phyloP scores from a whole-genome alignment of 73 alveolate genomes.

The Paramecium sonneborni region DNA sequence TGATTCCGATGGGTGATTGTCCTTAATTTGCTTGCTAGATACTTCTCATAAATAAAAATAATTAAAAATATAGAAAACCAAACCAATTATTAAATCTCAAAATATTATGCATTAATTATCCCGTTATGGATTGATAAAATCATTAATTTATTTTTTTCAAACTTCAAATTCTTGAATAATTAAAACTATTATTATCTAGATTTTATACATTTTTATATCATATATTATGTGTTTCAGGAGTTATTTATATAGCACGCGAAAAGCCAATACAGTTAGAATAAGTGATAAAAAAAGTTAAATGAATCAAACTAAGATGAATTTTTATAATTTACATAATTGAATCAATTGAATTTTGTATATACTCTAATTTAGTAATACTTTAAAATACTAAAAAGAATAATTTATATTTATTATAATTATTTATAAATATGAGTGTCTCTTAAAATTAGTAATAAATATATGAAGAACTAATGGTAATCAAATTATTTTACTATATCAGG shows the following conservation, averaged over 20 bases:
- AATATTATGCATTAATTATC: background rate
- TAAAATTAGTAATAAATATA: background rate
- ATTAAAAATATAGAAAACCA: background rate
- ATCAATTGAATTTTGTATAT: background rate
- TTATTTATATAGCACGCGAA: too few relatives aligned
- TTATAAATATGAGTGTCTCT: background rate
- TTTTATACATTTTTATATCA: too few relatives aligned
- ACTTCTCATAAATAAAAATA: conserved; percentile 2
- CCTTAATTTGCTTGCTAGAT: background rate
- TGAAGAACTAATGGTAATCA: background rate
- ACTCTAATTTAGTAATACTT: background rate
- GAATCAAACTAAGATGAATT: background rate
- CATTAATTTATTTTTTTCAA: background rate
- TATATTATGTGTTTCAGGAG: too few relatives aligned
- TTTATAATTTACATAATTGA: too few relatives aligned
- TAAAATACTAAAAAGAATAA: background rate
- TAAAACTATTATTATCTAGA: too few relatives aligned
- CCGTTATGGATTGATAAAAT: background rate
- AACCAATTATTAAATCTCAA: background rate
- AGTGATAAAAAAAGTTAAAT: too few relatives aligned
- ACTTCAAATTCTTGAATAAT: background rate
- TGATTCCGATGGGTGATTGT: background rate
- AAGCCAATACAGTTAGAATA: too few relatives aligned
- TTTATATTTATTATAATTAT: background rate
- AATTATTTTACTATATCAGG: background rate